Base-by-base conservation (phyloP, 257 asterid species). In the Solanum pennellii region DNA sequence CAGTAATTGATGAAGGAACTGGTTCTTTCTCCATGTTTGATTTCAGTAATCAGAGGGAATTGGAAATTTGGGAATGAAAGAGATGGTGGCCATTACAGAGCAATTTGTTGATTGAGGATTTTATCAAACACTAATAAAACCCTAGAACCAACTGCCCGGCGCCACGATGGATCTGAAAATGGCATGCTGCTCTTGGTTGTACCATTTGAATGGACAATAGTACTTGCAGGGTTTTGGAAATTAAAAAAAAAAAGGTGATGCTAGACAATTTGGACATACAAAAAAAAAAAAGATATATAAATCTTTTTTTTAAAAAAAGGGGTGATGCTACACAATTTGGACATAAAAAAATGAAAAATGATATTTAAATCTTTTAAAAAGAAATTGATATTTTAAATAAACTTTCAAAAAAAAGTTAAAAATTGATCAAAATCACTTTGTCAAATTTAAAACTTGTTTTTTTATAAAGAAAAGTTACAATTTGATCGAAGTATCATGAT, bases 91-190 rank as follows among this genome's bases (percentile, higher is more conserved):
- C 89, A 89, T 88, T 29, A 29, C 41, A 25, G 84, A 76, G 25
- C 52, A 45, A 6, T 59, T 42, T 60, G 31, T 27, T 31, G 62
- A 71, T 86, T 47, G 68, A 1, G 21, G 75, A 39, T 49, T 29
- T 71, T 21, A 74, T 62, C 73, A 39, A 62, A 29, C 93, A 90
- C 90, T 74, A 10, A 85, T 86, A 89, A 93, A 93, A 90, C 95
- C 97, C 95, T 93, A 92, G 91, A 39, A 69, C 23, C 56, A 76
- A 76, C 21, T 75, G 31, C 29, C 82, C 82, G 82, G 49, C 49
- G 82, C 31, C 59, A 41, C 83, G 59, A 27, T 23, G 83, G 59
- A 23, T 75, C 27, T 15, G 73, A 25, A 68, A 86, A 86, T 73
- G 47, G 23, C 21, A 73, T 29, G 85, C 85, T 80, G 85, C 11